phyloP scores from a whole-genome alignment of 352 stramenopile species.

The Aphanomyces euteiches region DNA sequence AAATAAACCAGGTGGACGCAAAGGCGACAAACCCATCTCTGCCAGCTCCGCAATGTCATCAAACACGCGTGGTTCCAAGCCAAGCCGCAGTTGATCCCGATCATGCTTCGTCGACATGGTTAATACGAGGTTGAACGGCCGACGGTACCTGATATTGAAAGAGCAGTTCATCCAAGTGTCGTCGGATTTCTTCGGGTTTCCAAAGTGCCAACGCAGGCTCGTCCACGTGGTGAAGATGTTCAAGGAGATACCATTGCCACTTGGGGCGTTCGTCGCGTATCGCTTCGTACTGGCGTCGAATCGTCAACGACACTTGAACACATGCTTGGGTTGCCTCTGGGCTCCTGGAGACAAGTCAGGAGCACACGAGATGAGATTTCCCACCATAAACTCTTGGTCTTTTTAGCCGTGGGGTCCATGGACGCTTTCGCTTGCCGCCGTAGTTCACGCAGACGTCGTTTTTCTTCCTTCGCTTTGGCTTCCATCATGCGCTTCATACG shows the following conservation, averaged over 20 bases:
- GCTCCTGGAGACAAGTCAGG: neutral
- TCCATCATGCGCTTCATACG: conserved; percentile 22
- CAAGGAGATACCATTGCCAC: neutral
- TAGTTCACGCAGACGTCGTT: conserved; percentile 13
- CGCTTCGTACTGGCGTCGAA: neutral
- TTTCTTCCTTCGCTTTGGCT: conserved; percentile 11
- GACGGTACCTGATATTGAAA: conserved; percentile 21
- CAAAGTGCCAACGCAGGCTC: conserved; percentile 7
- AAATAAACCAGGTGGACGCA: conserved; percentile 1
- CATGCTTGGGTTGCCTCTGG: conserved; percentile 15
- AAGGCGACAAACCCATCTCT: neutral
- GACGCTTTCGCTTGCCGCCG: conserved; percentile 16
- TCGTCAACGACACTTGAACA: conserved; percentile 15
- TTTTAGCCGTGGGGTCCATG: neutral
- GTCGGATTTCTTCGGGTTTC: conserved; percentile 19
- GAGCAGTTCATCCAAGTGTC: conserved; percentile 16
- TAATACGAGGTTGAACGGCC: too few species aligned
- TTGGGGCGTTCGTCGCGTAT: conserved; percentile 15
- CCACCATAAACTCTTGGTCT: conserved; percentile 4
- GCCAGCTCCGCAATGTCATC: conserved; percentile 7
- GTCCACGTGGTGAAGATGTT: conserved; percentile 13
- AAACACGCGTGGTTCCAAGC: conserved; percentile 4
- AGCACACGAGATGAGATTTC: neutral
- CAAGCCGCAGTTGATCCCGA: neutral
- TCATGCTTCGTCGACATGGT: neutral